A percentile compares a stretch with the other conserved stretches of the same genome.
These are phyloP conservation scores for Hygrophorus pudorinus DNA, from an alignment of 768 basidiomycete genomes.

Conservation along the genomic window DNA sequence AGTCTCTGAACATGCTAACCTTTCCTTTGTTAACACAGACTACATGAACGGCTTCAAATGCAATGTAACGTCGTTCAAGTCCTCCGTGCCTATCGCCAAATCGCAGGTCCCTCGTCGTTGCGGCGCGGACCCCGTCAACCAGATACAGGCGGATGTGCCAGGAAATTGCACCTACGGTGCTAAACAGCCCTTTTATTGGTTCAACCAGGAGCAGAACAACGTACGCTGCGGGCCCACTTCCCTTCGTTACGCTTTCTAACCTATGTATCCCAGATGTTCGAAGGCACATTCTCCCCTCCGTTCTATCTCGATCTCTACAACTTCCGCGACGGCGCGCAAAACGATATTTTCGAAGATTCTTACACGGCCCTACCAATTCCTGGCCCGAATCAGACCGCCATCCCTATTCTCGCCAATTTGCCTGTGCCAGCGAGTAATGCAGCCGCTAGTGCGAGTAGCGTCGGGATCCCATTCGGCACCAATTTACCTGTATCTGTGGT, in stretches of 20 bases:
- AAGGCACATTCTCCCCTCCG: slow-evolving; percentile 49
- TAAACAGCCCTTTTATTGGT: slow-evolving; percentile 65
- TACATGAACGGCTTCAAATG: slow-evolving; percentile 75
- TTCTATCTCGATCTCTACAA: slow-evolving; percentile 64
- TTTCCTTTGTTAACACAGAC: slow-evolving; percentile 22
- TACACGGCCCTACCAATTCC: slow-evolving; percentile 36
- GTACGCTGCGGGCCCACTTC: slow-evolving; percentile 24
- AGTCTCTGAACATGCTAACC: not conserved
- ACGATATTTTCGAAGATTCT: slow-evolving; percentile 60
- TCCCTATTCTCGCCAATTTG: not conserved
- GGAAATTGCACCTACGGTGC: slow-evolving; percentile 68
- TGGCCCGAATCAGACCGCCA: slow-evolving; percentile 20
- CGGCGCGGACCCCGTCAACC: slow-evolving; percentile 43
- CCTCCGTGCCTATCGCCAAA: slow-evolving; percentile 39
- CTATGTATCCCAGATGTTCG: slow-evolving; percentile 42
- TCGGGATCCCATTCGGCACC: too few species aligned
- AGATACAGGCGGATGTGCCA: slow-evolving; percentile 31
- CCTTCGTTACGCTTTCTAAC: not conserved
- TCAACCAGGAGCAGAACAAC: slow-evolving; percentile 51
- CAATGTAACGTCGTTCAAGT: slow-evolving; percentile 44
- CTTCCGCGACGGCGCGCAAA: slow-evolving; percentile 61
- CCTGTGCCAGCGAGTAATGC: not conserved
- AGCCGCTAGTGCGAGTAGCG: too few species aligned
- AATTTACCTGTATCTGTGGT: too few species aligned
- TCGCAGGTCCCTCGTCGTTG: slow-evolving; percentile 57